Evolutionary conservation across 257 asterid species (phyloP), one percentile per base, ranked within the genome.

Genomic region (Cruciata laevipes): DNA sequence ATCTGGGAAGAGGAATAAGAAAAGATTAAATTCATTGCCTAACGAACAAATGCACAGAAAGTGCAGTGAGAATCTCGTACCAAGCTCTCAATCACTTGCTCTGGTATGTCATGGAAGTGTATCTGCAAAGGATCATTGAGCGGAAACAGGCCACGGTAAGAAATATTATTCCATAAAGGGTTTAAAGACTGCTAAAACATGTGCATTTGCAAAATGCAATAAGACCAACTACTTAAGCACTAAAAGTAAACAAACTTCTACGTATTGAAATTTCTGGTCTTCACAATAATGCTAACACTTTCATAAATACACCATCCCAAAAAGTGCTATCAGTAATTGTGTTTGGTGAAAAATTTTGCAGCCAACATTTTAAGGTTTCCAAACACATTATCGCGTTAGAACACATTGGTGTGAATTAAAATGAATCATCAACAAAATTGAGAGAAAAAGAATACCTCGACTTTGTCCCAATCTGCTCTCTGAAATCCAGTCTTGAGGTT

Each of bases 401-500:
- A 51, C 21, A 18, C 37, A 61, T 7, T 1, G 14, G 31, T 20
- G 59, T 23, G n/a, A 21, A 17, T 57, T 24, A 17, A 24, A 47
- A 59, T 33, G 60, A 56, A 42, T 27, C 56, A 63, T 40, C 30
- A 40, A 53, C 38, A 11, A 42, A 51, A 42, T 13, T 49, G 62
- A 57, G 23, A 25, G 4, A 17, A 27, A 30, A 66, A 72, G 56
- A 44, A 66, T 82, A 94, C 99, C 97, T 90, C 99, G 47, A 89
- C 99, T 85, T 74, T 86, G 87, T 94, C 99, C 86, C 86, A 94
- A 17, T 77, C 95, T 67, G 93, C 97, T 83, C 77, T 88, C 68
- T 81, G 83, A 37, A 68, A 52, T 77, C 95, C 95, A 24, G 89
- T 80, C 81, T 72, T 79, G 52, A 94, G 89, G 87, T 94, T 84